phyloP scores from a whole-genome alignment of 495 filamentous ascomycete species.

The Penicillium lividum region DNA sequence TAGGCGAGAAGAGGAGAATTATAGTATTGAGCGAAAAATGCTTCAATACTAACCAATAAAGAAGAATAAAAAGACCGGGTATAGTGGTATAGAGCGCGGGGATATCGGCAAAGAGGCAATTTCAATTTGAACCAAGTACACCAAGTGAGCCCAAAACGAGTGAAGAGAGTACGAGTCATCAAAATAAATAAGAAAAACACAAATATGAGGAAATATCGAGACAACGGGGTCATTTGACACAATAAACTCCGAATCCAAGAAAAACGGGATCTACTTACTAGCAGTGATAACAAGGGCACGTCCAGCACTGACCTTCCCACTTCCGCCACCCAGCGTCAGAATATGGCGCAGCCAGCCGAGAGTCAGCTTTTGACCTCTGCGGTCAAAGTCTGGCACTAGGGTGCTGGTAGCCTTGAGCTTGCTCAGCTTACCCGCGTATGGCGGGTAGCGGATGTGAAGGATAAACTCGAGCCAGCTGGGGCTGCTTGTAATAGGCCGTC shows the following conservation, averaged over 20 bases:
- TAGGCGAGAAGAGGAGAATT: too few relatives aligned
- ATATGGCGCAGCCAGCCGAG: constrained; percentile 47
- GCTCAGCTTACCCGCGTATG: constrained; percentile 64
- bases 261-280: constrained; percentile 39
- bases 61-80: too few relatives aligned
- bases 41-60: too few relatives aligned
- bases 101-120: too few relatives aligned
- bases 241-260: neutral
- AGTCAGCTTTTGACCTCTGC: constrained; percentile 62
- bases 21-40: too few relatives aligned
- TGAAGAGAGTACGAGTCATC: too few relatives aligned
- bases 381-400: constrained; percentile 78
- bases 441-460: constrained; percentile 77
- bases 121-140: too few relatives aligned
- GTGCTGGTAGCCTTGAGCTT: constrained; percentile 57
- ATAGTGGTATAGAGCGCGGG: too few relatives aligned
- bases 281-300: constrained; percentile 46
- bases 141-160: too few relatives aligned
- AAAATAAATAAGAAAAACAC: too few relatives aligned
- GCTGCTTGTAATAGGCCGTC: constrained; percentile 70
- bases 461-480: constrained; percentile 79
- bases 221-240: too few relatives aligned
- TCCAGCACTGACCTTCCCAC: constrained; percentile 38
- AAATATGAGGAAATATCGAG: too few relatives aligned
- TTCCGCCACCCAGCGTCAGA: constrained; percentile 48